Percentiles rank a stretch among this genome's conserved stretches.
These are phyloP conservation scores for Ilex paraguariensis DNA, from an alignment of 305 asterid genomes.

Conservation along the genomic window DNA sequence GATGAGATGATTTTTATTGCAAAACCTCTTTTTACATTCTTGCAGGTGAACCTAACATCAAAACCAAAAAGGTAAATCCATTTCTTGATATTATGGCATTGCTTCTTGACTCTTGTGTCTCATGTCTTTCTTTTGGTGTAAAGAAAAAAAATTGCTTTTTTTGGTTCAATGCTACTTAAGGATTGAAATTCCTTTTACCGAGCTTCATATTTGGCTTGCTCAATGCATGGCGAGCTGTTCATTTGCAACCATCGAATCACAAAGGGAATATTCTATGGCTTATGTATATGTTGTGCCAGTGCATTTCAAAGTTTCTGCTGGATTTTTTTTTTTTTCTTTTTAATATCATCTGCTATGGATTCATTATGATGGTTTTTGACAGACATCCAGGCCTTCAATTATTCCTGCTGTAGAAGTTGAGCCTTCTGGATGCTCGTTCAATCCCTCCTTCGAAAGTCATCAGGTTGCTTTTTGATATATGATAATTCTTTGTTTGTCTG, in stretches of 20 bases:
- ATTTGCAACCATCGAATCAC: no score
- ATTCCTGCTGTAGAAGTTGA: conserved; percentile 97
- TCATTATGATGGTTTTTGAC: conserved; percentile 19
- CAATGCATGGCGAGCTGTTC: no score
- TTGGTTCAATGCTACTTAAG: no score
- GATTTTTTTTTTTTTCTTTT: not conserved
- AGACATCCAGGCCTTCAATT: conserved; percentile 54
- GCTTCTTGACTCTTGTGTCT: not conserved
- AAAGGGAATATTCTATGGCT: no score
- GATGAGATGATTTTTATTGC: not conserved
- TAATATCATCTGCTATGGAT: not conserved
- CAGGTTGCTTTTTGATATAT: conserved; percentile 44
- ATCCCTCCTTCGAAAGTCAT: conserved; percentile 82
- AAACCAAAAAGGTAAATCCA: not conserved
- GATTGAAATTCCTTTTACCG: not conserved
- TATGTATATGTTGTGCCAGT: not conserved
- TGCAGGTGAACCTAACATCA: conserved; percentile 39
- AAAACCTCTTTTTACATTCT: conserved; percentile 2
- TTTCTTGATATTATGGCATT: not conserved
- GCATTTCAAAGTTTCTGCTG: not conserved
- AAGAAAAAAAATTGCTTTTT: no score
- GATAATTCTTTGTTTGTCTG: not conserved
- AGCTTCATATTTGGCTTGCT: not conserved
- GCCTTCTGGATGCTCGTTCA: conserved; percentile 89
- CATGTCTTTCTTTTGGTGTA: not conserved